A percentile compares a stretch with the other conserved stretches of the same genome.
Evolutionary conservation across 805 yeast species (phyloP).

Genomic region (Saturnispora saitoi): DNA sequence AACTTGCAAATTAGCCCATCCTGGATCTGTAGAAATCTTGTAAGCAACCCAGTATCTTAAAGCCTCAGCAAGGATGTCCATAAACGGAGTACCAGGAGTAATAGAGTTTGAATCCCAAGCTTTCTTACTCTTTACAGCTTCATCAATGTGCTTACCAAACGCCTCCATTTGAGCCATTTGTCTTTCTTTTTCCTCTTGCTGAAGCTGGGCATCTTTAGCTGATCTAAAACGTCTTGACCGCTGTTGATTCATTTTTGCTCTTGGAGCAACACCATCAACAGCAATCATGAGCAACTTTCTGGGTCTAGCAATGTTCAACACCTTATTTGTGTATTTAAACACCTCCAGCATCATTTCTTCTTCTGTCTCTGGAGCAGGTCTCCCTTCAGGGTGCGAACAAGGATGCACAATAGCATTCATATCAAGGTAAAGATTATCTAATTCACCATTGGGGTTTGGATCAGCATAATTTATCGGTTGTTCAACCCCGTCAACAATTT

Average conservation of each 20-base stretch:
- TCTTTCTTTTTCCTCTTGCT: constrained; percentile 59
- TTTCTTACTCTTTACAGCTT: constrained; percentile 60
- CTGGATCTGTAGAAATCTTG: constrained; percentile 81
- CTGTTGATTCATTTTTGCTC: constrained; percentile 97
- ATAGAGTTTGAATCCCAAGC: constrained; percentile 95
- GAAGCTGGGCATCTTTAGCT: constrained; percentile 82
- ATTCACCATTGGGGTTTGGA: constrained; percentile 91
- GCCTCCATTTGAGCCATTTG: constrained; percentile 49
- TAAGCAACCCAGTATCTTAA: constrained; percentile 88
- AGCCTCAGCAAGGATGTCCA: constrained; percentile 80
- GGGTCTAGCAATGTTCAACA: constrained; percentile 89
- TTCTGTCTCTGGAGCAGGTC: constrained; percentile 92
- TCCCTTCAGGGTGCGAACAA: constrained; percentile 95
- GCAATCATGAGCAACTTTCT: constrained; percentile 89
- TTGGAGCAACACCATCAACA: constrained; percentile 98
- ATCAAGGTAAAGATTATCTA: constrained; percentile 87
- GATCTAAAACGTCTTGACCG: constrained; percentile 88
- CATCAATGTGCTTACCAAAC: constrained; percentile 70
- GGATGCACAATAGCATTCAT: constrained; percentile 99
- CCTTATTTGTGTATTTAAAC: constrained; percentile 87
- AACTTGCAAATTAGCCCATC: constrained; percentile 85
- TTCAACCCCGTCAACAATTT: constrained; percentile 48
- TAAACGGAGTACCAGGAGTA: constrained; percentile 98
- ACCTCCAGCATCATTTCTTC: constrained; percentile 95
- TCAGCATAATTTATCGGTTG: constrained; percentile 60